Evolutionary conservation across 1,139 yeast genomes (phyloP), one percentile per base, ranked within the genome.

Genomic region (Suhomyces taliae): DNA sequence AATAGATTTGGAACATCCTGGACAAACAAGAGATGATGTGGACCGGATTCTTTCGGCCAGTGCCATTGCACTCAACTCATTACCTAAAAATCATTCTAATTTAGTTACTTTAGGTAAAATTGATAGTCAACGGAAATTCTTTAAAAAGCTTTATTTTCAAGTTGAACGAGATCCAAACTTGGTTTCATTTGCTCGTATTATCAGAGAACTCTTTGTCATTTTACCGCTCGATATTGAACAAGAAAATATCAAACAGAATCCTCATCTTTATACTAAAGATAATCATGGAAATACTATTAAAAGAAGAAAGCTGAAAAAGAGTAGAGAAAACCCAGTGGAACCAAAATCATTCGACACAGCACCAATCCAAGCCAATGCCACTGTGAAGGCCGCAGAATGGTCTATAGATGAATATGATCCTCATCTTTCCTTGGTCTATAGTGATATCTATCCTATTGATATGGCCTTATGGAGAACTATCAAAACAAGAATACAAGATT

Each of bases 371-470:
- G 54, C 51, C 37, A 63, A 67, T 42, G 59, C 77, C 12, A 66
- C 77, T 2, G 54, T 47, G 6, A 70, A 66, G 49, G 79, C 79
- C 0, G 73, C 76, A 2, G 68, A 64, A 8, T 87, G 95, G 95
- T 78, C 80, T 8, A 55, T 57, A 7, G 61, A 67, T 9, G 87
- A 82, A 46, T 87, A 73, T 60, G 82, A 79, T 44, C 96, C 96
- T 1, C 96, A 88, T 62, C 69, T 88, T 34, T 85, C 91, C 9
- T 66, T 88, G 49, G 85, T 83, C 6, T 88, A 88, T 64, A 83
- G 90, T 12, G 80, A 81, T 51, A 64, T 80, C 26, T 75, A 82
- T 56, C 90, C 90, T 6, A 78, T 87, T 11, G 87, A 85, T 53
- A 86, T 78, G 60, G 91, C 95, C 0, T 68, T 83, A 48, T 76